Base-by-base conservation (phyloP, 1,284 basidiomycete genomes). In the Tylopilus sp. region DNA sequence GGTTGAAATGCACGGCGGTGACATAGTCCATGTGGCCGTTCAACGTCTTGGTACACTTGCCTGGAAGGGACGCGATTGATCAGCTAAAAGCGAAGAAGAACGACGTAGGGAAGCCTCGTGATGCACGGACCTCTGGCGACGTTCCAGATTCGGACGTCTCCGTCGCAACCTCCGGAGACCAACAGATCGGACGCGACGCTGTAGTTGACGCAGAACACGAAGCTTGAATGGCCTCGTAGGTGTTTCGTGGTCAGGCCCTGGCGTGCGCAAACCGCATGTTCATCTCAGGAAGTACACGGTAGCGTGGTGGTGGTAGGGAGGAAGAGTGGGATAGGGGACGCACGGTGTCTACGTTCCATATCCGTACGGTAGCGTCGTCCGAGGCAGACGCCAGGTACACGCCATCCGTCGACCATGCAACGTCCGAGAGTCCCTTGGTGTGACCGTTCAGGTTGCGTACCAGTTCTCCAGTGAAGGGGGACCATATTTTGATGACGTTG, bases 21-120 rank as follows among this genome's bases (percentile, higher is more conserved):
- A 99, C 92, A 51, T 91, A 94, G 69, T 99, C 96, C 21, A 92
- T 78, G 68, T 99, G 95, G 0, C 93, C 96, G 44, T 93, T 88
- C 29, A 97, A 65, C 1, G 84, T 88, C 65, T 89, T 87, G 65
- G 91, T 76, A 56, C 83, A 88, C 68, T 81, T 87, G 10, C 90
- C 92, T 84, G 5, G 61, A 7, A 15, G 17, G 26, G 9, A 17
- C 11, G 30, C 30, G 26, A 39, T 37, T 24, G 29, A 47, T 26
- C 2, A 12, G 18, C 48, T 20, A 42, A 26, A 42, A 26, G 18
- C 26, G 2, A 24, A n/a, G 30, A 43, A n/a, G 26, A 12, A 35
- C 11, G 33, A 3, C 4, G 7, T 20, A 24, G 20, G 14, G 7
- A 12, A 14, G 30, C 10, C 30, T 31, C 17, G 10, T 2, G 8